Evolutionary conservation across 169 alveolate species (phyloP).

Genomic region (Nephromyces sp.): DNA sequence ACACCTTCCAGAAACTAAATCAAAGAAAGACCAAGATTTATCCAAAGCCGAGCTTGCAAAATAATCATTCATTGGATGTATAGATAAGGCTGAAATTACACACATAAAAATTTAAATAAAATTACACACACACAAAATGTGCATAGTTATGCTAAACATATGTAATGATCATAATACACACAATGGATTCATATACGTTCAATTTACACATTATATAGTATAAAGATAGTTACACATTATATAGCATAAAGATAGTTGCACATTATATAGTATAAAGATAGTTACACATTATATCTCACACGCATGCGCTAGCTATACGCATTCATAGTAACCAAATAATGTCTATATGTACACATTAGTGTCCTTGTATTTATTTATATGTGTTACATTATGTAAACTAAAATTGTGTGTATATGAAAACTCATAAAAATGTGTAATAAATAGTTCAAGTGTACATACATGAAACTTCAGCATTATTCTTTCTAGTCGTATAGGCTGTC

Average conservation of each 20-base stretch:
- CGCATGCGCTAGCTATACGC: background rate
- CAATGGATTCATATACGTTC: background rate
- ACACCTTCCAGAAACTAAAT: conserved; percentile 53
- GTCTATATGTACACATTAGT: background rate
- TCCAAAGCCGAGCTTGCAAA: conserved; percentile 50
- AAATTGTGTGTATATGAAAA: background rate
- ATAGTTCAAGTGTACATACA: background rate
- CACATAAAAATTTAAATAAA: background rate
- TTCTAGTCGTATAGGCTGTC: conserved; percentile 41
- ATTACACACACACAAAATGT: background rate
- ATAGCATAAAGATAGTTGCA: background rate
- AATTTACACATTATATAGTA: background rate
- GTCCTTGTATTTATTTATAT: background rate
- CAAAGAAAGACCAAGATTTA: conserved; percentile 56
- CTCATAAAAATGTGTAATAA: background rate
- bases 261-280: background rate
- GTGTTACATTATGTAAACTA: background rate
- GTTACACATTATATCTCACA: background rate
- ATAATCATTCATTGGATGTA: conserved; percentile 69
- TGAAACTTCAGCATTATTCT: conserved; percentile 52
- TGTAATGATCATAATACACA: background rate
- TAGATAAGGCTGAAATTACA: conserved; percentile 29
- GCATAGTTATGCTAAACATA: background rate
- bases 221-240: background rate
- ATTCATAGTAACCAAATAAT: background rate